phyloP scores from a whole-genome alignment of 768 basidiomycete genomes.

The Lentinula edodes region DNA sequence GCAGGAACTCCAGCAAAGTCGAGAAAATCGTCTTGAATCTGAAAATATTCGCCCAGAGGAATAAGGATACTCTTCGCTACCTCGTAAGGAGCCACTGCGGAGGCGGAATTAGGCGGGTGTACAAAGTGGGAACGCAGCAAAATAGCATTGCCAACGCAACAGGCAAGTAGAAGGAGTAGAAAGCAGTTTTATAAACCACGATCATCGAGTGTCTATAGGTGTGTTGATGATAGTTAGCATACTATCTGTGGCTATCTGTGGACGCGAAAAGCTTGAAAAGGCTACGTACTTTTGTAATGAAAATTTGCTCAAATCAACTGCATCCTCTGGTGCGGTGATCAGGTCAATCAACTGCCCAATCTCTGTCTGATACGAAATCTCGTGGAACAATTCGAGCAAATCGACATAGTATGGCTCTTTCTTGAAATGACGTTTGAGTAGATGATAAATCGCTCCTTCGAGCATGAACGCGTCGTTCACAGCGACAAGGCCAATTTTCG shows the following conservation, averaged over 20 bases:
- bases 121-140: slow-evolving; percentile 52
- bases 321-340: slow-evolving; percentile 90
- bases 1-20: slow-evolving; percentile 81
- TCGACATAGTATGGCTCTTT: slow-evolving; percentile 79
- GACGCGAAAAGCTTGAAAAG: not conserved
- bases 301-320: slow-evolving; percentile 83
- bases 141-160: slow-evolving; percentile 92
- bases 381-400: slow-evolving; percentile 87
- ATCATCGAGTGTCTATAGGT: slow-evolving; percentile 75
- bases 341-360: slow-evolving; percentile 95
- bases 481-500: slow-evolving; percentile 71
- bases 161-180: slow-evolving; percentile 98
- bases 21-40: slow-evolving; percentile 96
- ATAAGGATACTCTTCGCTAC: slow-evolving; percentile 62
- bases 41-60: slow-evolving; percentile 96
- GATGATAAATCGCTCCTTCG: slow-evolving; percentile 86
- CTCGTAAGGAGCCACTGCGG: not conserved
- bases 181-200: slow-evolving; percentile 96
- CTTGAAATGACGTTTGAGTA: slow-evolving; percentile 86
- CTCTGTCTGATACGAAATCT: slow-evolving; percentile 88
- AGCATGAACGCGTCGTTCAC: slow-evolving; percentile 98
- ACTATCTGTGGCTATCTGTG: not conserved
- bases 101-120: slow-evolving; percentile 61
- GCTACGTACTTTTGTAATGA: slow-evolving; percentile 70
- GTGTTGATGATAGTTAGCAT: not conserved